A percentile compares a stretch with the other conserved stretches of the same genome.
Conservation (phyloP, 2,329 filamentous ascomycete species). For the Fusarium bactridioides region DNA sequence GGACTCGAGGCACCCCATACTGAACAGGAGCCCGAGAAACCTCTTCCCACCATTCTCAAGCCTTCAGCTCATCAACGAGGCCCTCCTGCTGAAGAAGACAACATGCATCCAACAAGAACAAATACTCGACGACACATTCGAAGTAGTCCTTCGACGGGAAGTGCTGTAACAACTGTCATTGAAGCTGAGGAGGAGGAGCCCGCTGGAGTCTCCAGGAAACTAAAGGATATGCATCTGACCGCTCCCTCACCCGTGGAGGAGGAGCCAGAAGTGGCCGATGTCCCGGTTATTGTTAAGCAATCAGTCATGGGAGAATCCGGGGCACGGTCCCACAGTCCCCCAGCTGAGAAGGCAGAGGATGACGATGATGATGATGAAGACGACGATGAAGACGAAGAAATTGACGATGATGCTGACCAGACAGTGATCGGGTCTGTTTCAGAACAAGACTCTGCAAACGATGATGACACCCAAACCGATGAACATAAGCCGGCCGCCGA, state of each 20-base stretch:
- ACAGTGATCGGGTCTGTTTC: slow-evolving; percentile 35
- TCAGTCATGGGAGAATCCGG: slow-evolving; percentile 38
- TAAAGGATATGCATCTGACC: slow-evolving; percentile 58
- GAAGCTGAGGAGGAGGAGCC: slow-evolving; percentile 82
- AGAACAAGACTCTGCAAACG: slow-evolving; percentile 29
- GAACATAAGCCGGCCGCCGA: slow-evolving; percentile 12
- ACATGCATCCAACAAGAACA: slow-evolving; percentile 63
- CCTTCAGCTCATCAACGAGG: slow-evolving; percentile 44
- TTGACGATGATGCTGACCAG: slow-evolving; percentile 34
- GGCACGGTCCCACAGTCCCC: background rate
- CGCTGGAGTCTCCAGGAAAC: slow-evolving; percentile 54
- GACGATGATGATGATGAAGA: slow-evolving; percentile 16
- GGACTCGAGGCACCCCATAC: slow-evolving; percentile 68
- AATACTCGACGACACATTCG: slow-evolving; percentile 84
- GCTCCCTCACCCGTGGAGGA: slow-evolving; percentile 67
- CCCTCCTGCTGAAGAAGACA: slow-evolving; percentile 53
- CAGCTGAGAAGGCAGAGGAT: slow-evolving; percentile 15
- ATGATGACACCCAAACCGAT: background rate
- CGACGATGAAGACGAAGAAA: slow-evolving; percentile 1
- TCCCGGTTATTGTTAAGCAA: slow-evolving; percentile 53
- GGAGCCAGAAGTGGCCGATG: slow-evolving; percentile 51
- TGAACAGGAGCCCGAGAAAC: slow-evolving; percentile 53
- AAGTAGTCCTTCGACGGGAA: slow-evolving; percentile 81
- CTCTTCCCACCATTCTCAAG: slow-evolving; percentile 49
- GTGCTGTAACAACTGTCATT: slow-evolving; percentile 80